A percentile compares a stretch with the other conserved stretches of the same genome.
Evolutionary conservation across 305 asterid species (phyloP).

Genomic region (Salvia sclarea): DNA sequence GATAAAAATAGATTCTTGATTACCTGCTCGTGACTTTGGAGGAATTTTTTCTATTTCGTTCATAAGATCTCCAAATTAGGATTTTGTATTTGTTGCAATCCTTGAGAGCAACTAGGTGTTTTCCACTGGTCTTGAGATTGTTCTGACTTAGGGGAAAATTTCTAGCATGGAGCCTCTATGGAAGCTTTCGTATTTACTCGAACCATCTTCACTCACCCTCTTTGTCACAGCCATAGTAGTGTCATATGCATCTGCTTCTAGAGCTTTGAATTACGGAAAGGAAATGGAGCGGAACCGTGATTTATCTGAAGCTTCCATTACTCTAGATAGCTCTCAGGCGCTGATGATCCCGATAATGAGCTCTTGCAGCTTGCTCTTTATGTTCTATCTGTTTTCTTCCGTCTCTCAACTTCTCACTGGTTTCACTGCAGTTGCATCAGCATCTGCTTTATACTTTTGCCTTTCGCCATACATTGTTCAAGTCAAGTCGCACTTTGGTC

Average conservation of each 20-base stretch:
- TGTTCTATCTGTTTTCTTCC: conserved; percentile 93
- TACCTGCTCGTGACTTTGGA: neutral
- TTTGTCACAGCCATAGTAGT: conserved; percentile 76
- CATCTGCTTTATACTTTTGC: conserved; percentile 78
- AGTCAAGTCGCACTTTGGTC: conserved; percentile 59
- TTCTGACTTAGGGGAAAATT: conserved; percentile 10
- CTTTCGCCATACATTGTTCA: conserved; percentile 64
- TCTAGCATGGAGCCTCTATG: conserved; percentile 74
- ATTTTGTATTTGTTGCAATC: conserved; percentile 18
- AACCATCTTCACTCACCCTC: conserved; percentile 79
- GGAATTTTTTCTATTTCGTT: conserved; percentile 2
- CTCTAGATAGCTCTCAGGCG: conserved; percentile 92
- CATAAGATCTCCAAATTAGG: neutral
- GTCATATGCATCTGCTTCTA: conserved; percentile 77
- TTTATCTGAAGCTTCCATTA: conserved; percentile 83
- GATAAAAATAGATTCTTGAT: conserved; percentile 7
- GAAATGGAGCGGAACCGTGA: conserved; percentile 94
- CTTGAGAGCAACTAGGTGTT: conserved; percentile 6
- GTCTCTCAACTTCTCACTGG: conserved; percentile 89
- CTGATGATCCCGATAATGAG: conserved; percentile 94
- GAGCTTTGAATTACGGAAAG: conserved; percentile 82
- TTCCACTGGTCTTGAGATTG: conserved; percentile 17
- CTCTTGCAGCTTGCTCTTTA: conserved; percentile 91
- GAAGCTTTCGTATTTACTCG: conserved; percentile 80
- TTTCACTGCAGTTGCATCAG: conserved; percentile 88